Evolutionary conservation across 2,329 filamentous ascomycete genomes (phyloP).

Genomic region (Dothideomycetes sp.): DNA sequence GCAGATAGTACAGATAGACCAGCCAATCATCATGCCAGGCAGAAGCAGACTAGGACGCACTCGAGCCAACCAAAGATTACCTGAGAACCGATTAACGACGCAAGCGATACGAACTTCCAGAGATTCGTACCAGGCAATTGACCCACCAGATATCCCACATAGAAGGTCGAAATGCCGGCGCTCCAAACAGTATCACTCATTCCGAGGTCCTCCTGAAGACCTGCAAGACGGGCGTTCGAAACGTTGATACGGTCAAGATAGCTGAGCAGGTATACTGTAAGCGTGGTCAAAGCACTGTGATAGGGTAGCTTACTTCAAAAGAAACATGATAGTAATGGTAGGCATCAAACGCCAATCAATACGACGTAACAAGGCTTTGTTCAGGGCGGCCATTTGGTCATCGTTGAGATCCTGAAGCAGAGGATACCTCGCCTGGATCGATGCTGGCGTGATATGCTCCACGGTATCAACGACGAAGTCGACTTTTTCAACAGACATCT

Average conservation of each 20-base stretch:
- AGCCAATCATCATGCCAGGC: slow-evolving; percentile 34
- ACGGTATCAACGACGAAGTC: slow-evolving; percentile 28
- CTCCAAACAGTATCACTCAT: slow-evolving; percentile 30
- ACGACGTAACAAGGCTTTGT: slow-evolving; percentile 23
- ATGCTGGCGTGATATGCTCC: slow-evolving; percentile 21
- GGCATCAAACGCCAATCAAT: slow-evolving; percentile 26
- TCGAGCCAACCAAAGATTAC: slow-evolving; percentile 38
- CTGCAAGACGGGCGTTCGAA: slow-evolving; percentile 32
- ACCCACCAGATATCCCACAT: slow-evolving; percentile 31
- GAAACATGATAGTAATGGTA: slow-evolving; percentile 26
- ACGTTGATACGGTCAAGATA: slow-evolving; percentile 36
- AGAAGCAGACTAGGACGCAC: slow-evolving; percentile 28
- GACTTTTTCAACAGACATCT: slow-evolving; percentile 23
- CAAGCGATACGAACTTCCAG: too few species aligned
- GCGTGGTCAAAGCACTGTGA: neutral
- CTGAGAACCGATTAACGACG: slow-evolving; percentile 33
- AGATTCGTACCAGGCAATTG: too few species aligned
- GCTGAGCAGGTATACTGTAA: slow-evolving; percentile 18
- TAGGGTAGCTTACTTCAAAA: slow-evolving; percentile 23
- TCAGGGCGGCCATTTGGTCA: slow-evolving; percentile 22
- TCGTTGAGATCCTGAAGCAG: slow-evolving; percentile 21
- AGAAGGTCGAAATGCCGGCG: slow-evolving; percentile 35
- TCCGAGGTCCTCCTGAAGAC: slow-evolving; percentile 30
- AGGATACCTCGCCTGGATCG: slow-evolving; percentile 24
- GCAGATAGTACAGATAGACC: slow-evolving; percentile 35